Evolutionary conservation across 352 stramenopile species (phyloP).

Genomic region (Globisporangium acanthophoron): DNA sequence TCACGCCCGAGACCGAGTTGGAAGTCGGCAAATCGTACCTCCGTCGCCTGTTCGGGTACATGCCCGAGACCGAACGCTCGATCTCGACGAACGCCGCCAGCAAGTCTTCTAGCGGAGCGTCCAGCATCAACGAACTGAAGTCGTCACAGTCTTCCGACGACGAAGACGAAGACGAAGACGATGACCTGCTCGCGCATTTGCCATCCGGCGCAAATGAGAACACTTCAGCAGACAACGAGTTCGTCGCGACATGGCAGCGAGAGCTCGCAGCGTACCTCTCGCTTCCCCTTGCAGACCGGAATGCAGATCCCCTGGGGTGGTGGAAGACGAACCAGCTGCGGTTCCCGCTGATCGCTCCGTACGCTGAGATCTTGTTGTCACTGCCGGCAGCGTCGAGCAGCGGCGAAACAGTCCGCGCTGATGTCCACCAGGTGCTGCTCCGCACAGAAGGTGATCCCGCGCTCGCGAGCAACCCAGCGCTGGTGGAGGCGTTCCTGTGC

Average conservation of each 20-base stretch:
- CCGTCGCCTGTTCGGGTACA: constrained; percentile 44
- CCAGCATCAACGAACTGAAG: not conserved
- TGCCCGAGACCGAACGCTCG: constrained; percentile 20
- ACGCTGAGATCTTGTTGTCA: constrained; percentile 69
- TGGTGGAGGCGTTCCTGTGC: constrained; percentile 71
- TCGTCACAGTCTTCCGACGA: constrained; percentile 11
- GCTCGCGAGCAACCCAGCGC: constrained; percentile 40
- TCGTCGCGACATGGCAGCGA: constrained; percentile 66
- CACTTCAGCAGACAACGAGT: constrained; percentile 36
- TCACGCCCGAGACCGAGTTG: constrained; percentile 46
- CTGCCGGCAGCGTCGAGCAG: constrained; percentile 60
- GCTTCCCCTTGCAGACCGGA: constrained; percentile 64
- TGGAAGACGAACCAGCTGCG: constrained; percentile 77
- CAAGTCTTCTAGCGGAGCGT: constrained; percentile 13
- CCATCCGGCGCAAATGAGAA: constrained; percentile 50
- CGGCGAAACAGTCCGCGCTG: constrained; percentile 40
- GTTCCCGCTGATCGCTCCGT: constrained; percentile 72
- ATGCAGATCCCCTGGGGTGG: constrained; percentile 67
- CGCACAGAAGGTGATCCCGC: constrained; percentile 45
- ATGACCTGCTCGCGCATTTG: constrained; percentile 62
- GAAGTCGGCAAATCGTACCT: constrained; percentile 51
- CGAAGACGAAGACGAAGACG: constrained; percentile 52
- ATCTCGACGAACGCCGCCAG: constrained; percentile 14
- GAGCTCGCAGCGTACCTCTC: constrained; percentile 69
- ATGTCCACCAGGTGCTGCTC: constrained; percentile 49